Conservation (phyloP, 352 stramenopile genomes). For the Phytophthora capsici region DNA sequence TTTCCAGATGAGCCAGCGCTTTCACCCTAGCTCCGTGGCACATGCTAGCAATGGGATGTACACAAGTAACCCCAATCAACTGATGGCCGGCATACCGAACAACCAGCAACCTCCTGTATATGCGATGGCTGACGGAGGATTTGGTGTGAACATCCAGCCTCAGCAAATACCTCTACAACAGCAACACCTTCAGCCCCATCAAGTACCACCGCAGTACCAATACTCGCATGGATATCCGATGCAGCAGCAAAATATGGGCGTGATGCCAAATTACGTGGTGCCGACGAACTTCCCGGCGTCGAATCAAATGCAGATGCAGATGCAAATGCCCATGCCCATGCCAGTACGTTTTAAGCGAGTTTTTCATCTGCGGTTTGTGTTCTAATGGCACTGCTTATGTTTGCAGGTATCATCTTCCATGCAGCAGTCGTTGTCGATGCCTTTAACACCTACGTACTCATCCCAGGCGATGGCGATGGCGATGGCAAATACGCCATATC, state of each 20-base stretch:
- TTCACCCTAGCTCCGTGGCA: slow-evolving; percentile 35
- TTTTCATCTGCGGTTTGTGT: background rate
- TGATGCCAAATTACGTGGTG: slow-evolving; percentile 63
- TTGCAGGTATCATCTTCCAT: slow-evolving; percentile 37
- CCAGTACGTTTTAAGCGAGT: slow-evolving; percentile 31
- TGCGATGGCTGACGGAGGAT: slow-evolving; percentile 49
- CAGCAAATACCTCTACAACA: slow-evolving; percentile 33
- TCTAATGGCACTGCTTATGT: slow-evolving; percentile 15
- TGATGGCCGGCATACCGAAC: slow-evolving; percentile 27
- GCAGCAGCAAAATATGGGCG: slow-evolving; percentile 44
- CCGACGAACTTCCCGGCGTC: slow-evolving; percentile 44
- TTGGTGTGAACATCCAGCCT: slow-evolving; percentile 45
- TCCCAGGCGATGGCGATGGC: slow-evolving; percentile 45
- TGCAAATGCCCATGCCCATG: slow-evolving; percentile 43
- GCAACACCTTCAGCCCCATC: slow-evolving; percentile 34
- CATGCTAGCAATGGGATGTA: slow-evolving; percentile 40
- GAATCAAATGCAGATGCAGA: slow-evolving; percentile 49
- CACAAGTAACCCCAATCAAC: slow-evolving; percentile 31
- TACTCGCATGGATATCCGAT: slow-evolving; percentile 52
- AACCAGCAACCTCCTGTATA: slow-evolving; percentile 46
- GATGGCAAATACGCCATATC: slow-evolving; percentile 43
- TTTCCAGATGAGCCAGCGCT: slow-evolving; percentile 75
- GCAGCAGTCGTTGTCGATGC: slow-evolving; percentile 37
- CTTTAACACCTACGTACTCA: slow-evolving; percentile 36
- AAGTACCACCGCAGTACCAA: slow-evolving; percentile 37